A percentile compares a stretch with the other conserved stretches of the same genome.
phyloP scores from a whole-genome alignment of 1,139 yeast species.

The Nakaseomyces sp. region DNA sequence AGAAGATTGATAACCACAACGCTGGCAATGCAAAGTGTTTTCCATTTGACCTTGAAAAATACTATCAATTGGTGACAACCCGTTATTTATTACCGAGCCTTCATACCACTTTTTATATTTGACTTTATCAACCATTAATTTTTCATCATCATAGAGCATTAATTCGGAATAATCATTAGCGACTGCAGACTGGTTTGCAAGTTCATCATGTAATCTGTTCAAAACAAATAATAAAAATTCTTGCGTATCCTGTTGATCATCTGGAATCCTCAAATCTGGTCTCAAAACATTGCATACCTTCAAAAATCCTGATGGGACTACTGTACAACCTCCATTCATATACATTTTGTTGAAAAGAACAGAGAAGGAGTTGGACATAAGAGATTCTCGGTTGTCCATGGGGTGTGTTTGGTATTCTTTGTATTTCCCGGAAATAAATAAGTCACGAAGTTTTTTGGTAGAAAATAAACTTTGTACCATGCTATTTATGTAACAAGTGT shows the following conservation, averaged over 20 bases:
- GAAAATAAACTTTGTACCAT: constrained; percentile 60
- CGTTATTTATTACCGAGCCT: constrained; percentile 43
- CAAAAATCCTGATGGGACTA: constrained; percentile 57
- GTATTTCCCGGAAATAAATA: constrained; percentile 39
- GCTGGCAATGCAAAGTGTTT: constrained; percentile 50
- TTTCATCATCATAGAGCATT: constrained; percentile 32
- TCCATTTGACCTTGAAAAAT: constrained; percentile 63
- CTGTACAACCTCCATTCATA: constrained; percentile 49
- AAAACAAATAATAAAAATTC: constrained; percentile 59
- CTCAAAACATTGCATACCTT: constrained; percentile 45
- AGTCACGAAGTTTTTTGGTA: constrained; percentile 36
- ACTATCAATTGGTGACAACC: constrained; percentile 57
- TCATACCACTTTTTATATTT: constrained; percentile 58
- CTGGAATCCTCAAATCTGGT: constrained; percentile 59
- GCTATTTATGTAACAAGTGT: constrained; percentile 66
- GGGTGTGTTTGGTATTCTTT: constrained; percentile 35
- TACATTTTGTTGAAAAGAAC: constrained; percentile 41
- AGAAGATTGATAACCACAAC: constrained; percentile 53
- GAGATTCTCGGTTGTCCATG: constrained; percentile 25
- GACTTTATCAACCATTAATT: constrained; percentile 31
- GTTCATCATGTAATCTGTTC: constrained; percentile 63
- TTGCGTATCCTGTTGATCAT: constrained; percentile 73
- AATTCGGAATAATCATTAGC: constrained; percentile 34
- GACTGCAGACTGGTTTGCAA: constrained; percentile 37
- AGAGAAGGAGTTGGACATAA: constrained; percentile 42